Base-by-base conservation (phyloP, 2,329 filamentous ascomycete genomes). In the Penicillium thymicola region DNA sequence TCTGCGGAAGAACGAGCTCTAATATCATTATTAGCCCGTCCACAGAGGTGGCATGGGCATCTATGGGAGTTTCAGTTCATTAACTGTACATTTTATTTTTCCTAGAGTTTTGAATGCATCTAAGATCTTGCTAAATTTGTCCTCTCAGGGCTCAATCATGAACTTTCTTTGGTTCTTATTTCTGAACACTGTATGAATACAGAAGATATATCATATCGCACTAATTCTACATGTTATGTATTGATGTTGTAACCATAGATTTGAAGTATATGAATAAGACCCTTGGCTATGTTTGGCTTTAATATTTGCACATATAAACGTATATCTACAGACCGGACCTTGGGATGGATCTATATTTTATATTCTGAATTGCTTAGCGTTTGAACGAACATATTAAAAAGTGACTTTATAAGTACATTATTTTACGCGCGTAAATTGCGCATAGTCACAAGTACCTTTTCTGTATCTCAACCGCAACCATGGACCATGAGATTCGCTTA, bases 401-500 rank as follows among this genome's bases (percentile, higher is more conserved):
- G 46, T 25, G 46, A 55, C 54, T 52, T 55, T 11, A 14, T 0
- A 40, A 36, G 41, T 55, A 55, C 54, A 13, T 14, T 1, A 1
- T 5, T 36, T 16, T 5, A 16, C 4, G 48, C 27, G 41, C 38
- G 4, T 7, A 8, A 13, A 2, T 6, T 8, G n/a, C n/a, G 40
- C 34, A 3, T 40, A 40, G 2, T 13, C 1, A 5, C 8, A 50
- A 25, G 55, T 55, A 30, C 51, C 51, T 16, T 32, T 9, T 3
- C 38, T 48, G 62, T 58, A 60, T 37, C 61, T 10, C 23, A 16
- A 10, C 1, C 8, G n/a, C 27, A 25, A 46, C 38, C 38, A 2
- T 25, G 21, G 37, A 16, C 27, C 14, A n/a, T 18, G 4, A 47
- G 8, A 30, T 43, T 34, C 62, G 66, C 64, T 67, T 67, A 67